Evolutionary conservation across 805 yeast species (phyloP), one percentile per base, ranked within the genome.

Genomic region (Pichia ethanolica): DNA sequence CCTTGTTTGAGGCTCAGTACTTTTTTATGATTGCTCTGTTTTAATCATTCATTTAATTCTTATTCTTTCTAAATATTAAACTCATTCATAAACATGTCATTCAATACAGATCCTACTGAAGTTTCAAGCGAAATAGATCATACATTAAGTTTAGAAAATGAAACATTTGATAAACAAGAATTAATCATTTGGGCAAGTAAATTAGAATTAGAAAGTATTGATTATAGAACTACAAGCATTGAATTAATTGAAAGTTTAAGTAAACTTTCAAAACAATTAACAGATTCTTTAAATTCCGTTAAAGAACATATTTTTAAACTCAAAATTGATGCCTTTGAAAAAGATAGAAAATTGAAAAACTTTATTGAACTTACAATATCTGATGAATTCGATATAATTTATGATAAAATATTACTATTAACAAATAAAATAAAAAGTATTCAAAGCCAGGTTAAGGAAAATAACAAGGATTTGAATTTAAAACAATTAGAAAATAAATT

Each of bases 181-280:
- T 46, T 62, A n/a, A 41, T 64, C 61, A 34, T 60, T 54, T 77
- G 81, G 82, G 81, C 81, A 0, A 70, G 75, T 5, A 68, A 71
- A 35, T 56, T 78, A 20, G 82, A 78, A 53, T 51, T 77, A 46
- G 82, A 78, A 51, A 66, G 73, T 12, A 61, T 72, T 2, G 78
- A 73, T 33, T 55, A 74, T 28, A 60, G 76, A 39, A 67, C 68
- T 11, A 61, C 64, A 11, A 53, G 63, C 34, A 45, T 48, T 3
- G 55, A 54, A 14, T 41, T 59, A 33, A 51, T 47, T 25, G 36
- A 41, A 1, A 26, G 36, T 28, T 30, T 57, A 9, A 46, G 55
- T 35, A 52, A 49, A 30, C 39, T 55, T 27, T 48, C 57, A 7
- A 41, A 40, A 26, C 49, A 48, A 27, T 38, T 56, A 36, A 45